Conservation (phyloP, 208 protist genomes). For the Strigomonas culicis region DNA sequence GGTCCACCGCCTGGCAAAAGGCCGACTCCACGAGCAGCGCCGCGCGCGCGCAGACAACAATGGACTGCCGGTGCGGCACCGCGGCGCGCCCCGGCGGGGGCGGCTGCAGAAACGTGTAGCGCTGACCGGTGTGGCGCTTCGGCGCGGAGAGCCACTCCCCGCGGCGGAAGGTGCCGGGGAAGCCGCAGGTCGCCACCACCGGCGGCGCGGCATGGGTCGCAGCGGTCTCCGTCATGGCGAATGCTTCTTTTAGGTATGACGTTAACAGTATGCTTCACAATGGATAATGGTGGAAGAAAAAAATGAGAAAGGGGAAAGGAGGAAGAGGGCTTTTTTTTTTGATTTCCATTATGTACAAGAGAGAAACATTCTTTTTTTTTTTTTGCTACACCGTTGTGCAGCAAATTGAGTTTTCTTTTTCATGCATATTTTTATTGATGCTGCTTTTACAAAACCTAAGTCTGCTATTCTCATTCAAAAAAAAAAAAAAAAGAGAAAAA, state of each 20-base stretch:
- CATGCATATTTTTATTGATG: constrained; percentile 1
- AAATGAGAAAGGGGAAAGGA: not conserved
- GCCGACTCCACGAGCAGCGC: constrained; percentile 27
- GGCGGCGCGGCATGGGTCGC: constrained; percentile 12
- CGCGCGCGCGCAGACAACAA: constrained; percentile 39
- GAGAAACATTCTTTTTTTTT: constrained; percentile 8
- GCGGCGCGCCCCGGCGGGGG: constrained; percentile 25
- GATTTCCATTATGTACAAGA: not conserved
- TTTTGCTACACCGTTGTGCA: constrained; percentile 10
- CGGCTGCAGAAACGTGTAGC: constrained; percentile 8
- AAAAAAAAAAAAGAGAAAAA: constrained; percentile 18
- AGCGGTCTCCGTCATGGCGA: constrained; percentile 33
- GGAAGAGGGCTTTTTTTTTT: not conserved
- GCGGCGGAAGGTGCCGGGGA: not conserved
- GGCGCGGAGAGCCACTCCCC: no score
- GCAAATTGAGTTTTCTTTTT: constrained; percentile 12
- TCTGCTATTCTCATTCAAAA: constrained; percentile 8
- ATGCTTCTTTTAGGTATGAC: constrained; percentile 1
- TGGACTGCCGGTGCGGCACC: constrained; percentile 56
- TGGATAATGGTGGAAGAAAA: constrained; percentile 10
- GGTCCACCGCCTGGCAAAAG: constrained; percentile 29
- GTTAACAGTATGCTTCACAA: constrained; percentile 5
- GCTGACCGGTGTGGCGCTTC: not conserved
- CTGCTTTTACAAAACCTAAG: not conserved
- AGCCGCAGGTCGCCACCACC: not conserved